These are phyloP conservation scores for Pichia sp. DNA, from an alignment of 1,139 yeast genomes.

Conservation along the genomic window DNA sequence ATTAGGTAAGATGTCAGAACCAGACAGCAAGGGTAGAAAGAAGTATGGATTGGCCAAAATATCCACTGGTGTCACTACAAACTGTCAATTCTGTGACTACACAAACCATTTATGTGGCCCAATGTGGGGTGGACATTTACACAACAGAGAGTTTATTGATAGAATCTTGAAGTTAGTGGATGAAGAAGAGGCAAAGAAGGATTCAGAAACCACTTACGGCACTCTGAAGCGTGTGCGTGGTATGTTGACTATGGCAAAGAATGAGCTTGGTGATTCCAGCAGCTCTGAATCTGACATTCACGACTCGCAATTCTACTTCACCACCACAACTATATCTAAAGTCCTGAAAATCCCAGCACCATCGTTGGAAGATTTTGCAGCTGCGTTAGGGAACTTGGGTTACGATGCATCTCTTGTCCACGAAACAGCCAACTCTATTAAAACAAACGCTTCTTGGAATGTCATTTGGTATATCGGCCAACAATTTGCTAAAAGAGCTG, in stretches of 20 bases:
- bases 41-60: conserved; percentile 47
- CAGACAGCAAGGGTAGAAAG: conserved; percentile 25
- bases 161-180: conserved; percentile 42
- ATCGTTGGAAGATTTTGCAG: conserved; percentile 59
- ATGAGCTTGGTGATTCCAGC: conserved; percentile 41
- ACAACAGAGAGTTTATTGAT: conserved; percentile 58
- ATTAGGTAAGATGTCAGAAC: conserved; percentile 53
- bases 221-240: conserved; percentile 85
- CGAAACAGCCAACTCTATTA: conserved; percentile 77
- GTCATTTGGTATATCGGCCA: conserved; percentile 66
- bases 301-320: conserved; percentile 69
- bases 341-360: conserved; percentile 80
- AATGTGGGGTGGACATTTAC: conserved; percentile 86
- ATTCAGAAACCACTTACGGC: conserved; percentile 36
- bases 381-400: conserved; percentile 85
- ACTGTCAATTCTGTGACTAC: conserved; percentile 66
- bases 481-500: conserved; percentile 50
- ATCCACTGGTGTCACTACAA: conserved; percentile 47
- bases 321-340: conserved; percentile 69
- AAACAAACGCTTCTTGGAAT: conserved; percentile 86
- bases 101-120: conserved; percentile 86
- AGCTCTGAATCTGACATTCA: conserved; percentile 9
- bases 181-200: conserved; percentile 35
- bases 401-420: conserved; percentile 80
- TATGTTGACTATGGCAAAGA: conserved; percentile 77